These are phyloP conservation scores for Fraxinus americana DNA, from an alignment of 257 asterid genomes.

Conservation along the genomic window DNA sequence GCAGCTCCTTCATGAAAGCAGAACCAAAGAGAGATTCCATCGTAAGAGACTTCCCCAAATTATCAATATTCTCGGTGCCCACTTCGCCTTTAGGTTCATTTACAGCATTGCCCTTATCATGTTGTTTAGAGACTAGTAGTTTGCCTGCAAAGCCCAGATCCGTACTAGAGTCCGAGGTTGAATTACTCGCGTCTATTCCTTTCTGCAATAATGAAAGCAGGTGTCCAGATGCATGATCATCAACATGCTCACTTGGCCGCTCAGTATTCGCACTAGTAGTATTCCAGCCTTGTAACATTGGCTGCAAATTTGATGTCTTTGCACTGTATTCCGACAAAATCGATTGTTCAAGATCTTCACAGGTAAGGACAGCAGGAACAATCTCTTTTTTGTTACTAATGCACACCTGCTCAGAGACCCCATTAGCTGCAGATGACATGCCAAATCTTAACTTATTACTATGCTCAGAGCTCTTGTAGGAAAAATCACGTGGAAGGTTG, in stretches of 20 bases:
- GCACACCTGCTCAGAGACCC: constrained; percentile 43
- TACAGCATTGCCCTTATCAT: constrained; percentile 25
- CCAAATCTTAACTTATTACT: constrained; percentile 31
- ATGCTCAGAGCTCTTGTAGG: constrained; percentile 36
- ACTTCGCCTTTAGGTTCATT: constrained; percentile 50
- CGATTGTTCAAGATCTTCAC: constrained; percentile 93
- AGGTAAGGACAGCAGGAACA: constrained; percentile 60
- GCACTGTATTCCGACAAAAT: constrained; percentile 67
- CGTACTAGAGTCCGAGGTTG: constrained; percentile 21
- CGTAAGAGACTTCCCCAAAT: constrained; percentile 49
- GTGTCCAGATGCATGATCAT: constrained; percentile 61
- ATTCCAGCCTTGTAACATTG: constrained; percentile 36
- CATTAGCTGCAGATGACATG: constrained; percentile 44
- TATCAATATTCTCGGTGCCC: constrained; percentile 27
- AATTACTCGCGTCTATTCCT: constrained; percentile 41
- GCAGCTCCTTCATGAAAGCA: constrained; percentile 87
- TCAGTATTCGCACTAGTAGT: constrained; percentile 32
- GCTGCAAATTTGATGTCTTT: constrained; percentile 40
- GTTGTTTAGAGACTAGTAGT: constrained; percentile 33
- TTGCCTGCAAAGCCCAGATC: constrained; percentile 37
- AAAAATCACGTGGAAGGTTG: constrained; percentile 30
- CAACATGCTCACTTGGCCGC: constrained; percentile 43
- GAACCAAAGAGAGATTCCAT: constrained; percentile 87
- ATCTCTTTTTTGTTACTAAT: constrained; percentile 43
- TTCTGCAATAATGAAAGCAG: constrained; percentile 81